A percentile compares a stretch with the other conserved stretches of the same genome.
Conservation (phyloP, 2,329 filamentous ascomycete genomes). For the Ophiosphaerella narmari region DNA sequence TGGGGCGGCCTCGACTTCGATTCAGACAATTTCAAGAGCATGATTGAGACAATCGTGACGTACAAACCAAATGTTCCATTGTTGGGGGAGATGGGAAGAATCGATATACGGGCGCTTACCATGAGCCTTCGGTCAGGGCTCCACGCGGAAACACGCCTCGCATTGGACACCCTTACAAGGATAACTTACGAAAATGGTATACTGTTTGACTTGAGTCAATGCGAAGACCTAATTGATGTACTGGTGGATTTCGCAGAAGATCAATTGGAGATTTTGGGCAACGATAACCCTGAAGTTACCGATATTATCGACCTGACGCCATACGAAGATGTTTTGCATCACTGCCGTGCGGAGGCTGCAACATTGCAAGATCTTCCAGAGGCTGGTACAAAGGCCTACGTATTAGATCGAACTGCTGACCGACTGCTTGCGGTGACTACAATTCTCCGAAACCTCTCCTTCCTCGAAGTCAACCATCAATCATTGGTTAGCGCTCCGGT, state of each 20-base stretch:
- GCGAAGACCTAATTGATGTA: constrained; percentile 83
- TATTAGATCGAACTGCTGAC: constrained; percentile 85
- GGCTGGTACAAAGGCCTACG: constrained; percentile 77
- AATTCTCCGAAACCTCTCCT: constrained; percentile 90
- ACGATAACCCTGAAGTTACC: constrained; percentile 82
- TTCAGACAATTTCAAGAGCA: constrained; percentile 68
- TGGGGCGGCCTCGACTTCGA: constrained; percentile 49
- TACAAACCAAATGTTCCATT: constrained; percentile 76
- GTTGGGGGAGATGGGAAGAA: constrained; percentile 78
- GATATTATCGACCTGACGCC: constrained; percentile 81
- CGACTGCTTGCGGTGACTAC: constrained; percentile 88
- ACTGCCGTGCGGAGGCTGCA: constrained; percentile 75
- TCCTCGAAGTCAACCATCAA: constrained; percentile 76
- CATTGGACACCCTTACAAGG: constrained; percentile 79
- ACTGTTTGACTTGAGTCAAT: constrained; percentile 41
- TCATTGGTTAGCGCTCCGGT: constrained; percentile 76
- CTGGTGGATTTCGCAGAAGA: constrained; percentile 90
- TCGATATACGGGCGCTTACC: constrained; percentile 88
- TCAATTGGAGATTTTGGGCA: constrained; percentile 80
- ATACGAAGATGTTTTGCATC: constrained; percentile 85
- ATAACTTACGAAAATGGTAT: constrained; percentile 60
- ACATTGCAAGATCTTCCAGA: constrained; percentile 72
- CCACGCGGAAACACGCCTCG: constrained; percentile 84
- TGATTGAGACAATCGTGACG: constrained; percentile 68
- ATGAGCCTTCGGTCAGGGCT: constrained; percentile 90